A percentile compares a stretch with the other conserved stretches of the same genome.
phyloP scores from a whole-genome alignment of 257 asterid species.

The Plantago major region DNA sequence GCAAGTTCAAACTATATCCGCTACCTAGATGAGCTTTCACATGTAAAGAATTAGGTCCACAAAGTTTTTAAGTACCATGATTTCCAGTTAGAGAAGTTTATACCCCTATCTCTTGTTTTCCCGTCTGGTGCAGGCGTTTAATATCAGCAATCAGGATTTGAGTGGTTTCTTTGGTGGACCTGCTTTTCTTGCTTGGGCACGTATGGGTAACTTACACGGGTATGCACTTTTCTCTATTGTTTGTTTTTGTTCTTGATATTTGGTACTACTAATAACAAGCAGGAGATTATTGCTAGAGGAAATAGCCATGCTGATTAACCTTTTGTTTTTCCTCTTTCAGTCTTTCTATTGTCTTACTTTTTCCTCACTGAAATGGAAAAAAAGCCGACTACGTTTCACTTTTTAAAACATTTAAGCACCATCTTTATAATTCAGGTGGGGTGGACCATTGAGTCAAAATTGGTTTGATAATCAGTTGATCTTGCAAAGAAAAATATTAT shows the following conservation, averaged over 20 bases:
- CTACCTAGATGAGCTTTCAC: background rate
- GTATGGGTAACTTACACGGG: conserved; percentile 98
- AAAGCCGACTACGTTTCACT: background rate
- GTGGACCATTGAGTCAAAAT: conserved; percentile 87
- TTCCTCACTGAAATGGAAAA: no score
- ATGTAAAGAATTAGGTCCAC: background rate
- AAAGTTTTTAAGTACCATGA: conserved; percentile 5
- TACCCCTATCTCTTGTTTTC: background rate
- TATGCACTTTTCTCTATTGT: conserved; percentile 26
- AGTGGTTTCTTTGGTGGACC: conserved; percentile 94
- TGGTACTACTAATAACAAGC: no score
- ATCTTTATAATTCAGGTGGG: conserved; percentile 65
- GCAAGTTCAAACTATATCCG: conserved; percentile 10
- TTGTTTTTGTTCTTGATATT: background rate
- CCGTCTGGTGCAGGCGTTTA: conserved; percentile 54
- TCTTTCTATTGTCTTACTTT: no score
- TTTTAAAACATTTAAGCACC: conserved; percentile 14
- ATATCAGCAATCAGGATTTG: conserved; percentile 59
- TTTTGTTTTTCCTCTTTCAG: no score
- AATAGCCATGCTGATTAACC: no score
- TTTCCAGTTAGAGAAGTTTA: conserved; percentile 18
- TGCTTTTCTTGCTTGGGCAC: conserved; percentile 99
- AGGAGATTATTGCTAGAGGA: no score
- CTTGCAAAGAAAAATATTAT: conserved; percentile 80
- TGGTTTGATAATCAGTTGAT: conserved; percentile 74